Percentiles rank a stretch among this genome's conserved stretches.
Evolutionary conservation across 2,329 filamentous ascomycete species (phyloP).

Genomic region (Epichloe glyceriae): DNA sequence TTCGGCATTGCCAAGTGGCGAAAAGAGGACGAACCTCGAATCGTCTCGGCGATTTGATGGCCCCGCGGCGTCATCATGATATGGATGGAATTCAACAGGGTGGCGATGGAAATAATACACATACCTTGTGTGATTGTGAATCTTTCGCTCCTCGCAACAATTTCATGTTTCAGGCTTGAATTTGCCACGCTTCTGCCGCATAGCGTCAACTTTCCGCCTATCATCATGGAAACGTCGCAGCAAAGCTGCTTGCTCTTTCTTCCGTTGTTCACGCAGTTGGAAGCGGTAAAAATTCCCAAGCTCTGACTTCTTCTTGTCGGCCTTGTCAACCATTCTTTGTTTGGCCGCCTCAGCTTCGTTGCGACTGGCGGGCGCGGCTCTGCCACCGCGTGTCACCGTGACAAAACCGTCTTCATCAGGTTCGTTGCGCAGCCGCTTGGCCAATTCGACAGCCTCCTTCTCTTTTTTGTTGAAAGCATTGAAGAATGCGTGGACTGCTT

Average conservation of each 20-base stretch:
- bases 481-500: conserved; percentile 75
- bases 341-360: conserved; percentile 54
- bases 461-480: conserved; percentile 61
- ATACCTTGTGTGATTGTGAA: neutral
- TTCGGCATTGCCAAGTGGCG: conserved; percentile 34
- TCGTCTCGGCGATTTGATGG: conserved; percentile 27
- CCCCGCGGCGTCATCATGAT: conserved; percentile 41
- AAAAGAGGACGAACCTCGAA: conserved; percentile 2
- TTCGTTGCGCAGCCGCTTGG: conserved; percentile 55
- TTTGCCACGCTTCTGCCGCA: conserved; percentile 54
- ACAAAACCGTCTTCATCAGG: conserved; percentile 94
- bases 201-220: conserved; percentile 54
- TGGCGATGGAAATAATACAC: conserved; percentile 1
- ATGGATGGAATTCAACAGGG: conserved; percentile 1
- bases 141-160: neutral
- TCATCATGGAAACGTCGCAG: conserved; percentile 65
- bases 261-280: conserved; percentile 67
- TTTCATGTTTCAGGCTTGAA: conserved; percentile 39
- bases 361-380: conserved; percentile 58
- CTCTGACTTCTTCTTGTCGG: conserved; percentile 47
- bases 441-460: conserved; percentile 48
- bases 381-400: conserved; percentile 71
- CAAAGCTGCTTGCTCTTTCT: conserved; percentile 57
- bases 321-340: conserved; percentile 49
- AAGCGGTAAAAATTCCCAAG: conserved; percentile 72